Conservation (phyloP, 371 early-diverging fungal genomes). For the Smittium culicis region DNA sequence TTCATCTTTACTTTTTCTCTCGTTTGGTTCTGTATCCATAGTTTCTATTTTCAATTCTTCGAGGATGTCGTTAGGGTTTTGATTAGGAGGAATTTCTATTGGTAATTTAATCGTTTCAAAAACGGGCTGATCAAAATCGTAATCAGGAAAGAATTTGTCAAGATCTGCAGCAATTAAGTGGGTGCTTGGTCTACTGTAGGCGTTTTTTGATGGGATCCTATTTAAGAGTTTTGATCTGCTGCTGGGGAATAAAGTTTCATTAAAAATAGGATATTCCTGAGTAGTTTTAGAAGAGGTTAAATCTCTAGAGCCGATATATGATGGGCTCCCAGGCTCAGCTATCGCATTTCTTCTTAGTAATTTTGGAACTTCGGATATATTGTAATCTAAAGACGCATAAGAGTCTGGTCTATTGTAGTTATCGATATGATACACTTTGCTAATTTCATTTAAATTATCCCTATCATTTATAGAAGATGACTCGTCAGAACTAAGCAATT, state of each 20-base stretch:
- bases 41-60: background rate
- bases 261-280: background rate
- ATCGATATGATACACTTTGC: background rate
- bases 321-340: no score
- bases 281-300: background rate
- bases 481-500: background rate
- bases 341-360: slow-evolving; percentile 1
- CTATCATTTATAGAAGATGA: background rate
- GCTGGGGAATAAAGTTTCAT: background rate
- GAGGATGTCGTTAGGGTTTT: background rate
- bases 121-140: slow-evolving; percentile 61
- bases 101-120: slow-evolving; percentile 33
- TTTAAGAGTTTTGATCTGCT: slow-evolving; percentile 4
- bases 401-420: background rate
- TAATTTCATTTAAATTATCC: background rate
- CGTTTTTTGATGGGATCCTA: slow-evolving; percentile 19
- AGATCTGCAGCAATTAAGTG: slow-evolving; percentile 56
- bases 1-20: background rate
- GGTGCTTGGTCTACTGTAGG: slow-evolving; percentile 52
- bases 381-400: no score
- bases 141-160: slow-evolving; percentile 58
- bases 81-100: slow-evolving; percentile 10
- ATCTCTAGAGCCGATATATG: background rate
- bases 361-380: background rate
- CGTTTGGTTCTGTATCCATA: background rate